These are phyloP conservation scores for Cochlearia excelsa DNA, from an alignment of 345 rosid genomes.

Conservation along the genomic window DNA sequence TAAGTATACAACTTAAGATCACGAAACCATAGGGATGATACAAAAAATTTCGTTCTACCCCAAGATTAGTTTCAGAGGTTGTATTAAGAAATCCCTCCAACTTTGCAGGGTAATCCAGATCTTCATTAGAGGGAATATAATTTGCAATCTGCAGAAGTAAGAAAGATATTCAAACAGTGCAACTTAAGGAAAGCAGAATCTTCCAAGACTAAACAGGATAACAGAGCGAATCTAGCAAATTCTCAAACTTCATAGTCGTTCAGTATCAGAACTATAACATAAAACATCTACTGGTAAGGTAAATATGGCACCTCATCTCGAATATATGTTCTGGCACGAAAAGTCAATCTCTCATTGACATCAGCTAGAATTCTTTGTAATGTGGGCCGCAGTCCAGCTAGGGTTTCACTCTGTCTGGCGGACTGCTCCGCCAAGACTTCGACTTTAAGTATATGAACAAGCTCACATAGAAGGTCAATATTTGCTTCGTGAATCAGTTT, in stretches of 20 bases:
- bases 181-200: slow-evolving; percentile 18
- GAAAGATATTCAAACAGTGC: slow-evolving; percentile 15
- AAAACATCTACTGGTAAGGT: slow-evolving; percentile 13
- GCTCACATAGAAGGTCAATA: slow-evolving; percentile 91
- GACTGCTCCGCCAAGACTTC: slow-evolving; percentile 92
- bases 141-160: slow-evolving; percentile 77
- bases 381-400: slow-evolving; percentile 87
- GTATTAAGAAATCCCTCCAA: slow-evolving; percentile 56
- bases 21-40: slow-evolving; percentile 7
- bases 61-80: slow-evolving; percentile 45
- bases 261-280: slow-evolving; percentile 11
- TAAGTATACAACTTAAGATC: slow-evolving; percentile 21
- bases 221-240: slow-evolving; percentile 1
- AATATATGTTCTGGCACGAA: slow-evolving; percentile 94
- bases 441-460: slow-evolving; percentile 89
- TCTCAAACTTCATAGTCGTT: slow-evolving; percentile 7
- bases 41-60: slow-evolving; percentile 18
- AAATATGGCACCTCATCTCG: slow-evolving; percentile 72
- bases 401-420: slow-evolving; percentile 65
- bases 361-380: slow-evolving; percentile 89
- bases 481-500: slow-evolving; percentile 85
- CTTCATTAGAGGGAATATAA: slow-evolving; percentile 68
- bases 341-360: slow-evolving; percentile 86
- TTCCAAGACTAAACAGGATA: slow-evolving; percentile 5
- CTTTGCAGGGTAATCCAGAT: slow-evolving; percentile 88